Base-by-base conservation (phyloP, 2,329 filamentous ascomycete genomes). In the Cadophora gregata region DNA sequence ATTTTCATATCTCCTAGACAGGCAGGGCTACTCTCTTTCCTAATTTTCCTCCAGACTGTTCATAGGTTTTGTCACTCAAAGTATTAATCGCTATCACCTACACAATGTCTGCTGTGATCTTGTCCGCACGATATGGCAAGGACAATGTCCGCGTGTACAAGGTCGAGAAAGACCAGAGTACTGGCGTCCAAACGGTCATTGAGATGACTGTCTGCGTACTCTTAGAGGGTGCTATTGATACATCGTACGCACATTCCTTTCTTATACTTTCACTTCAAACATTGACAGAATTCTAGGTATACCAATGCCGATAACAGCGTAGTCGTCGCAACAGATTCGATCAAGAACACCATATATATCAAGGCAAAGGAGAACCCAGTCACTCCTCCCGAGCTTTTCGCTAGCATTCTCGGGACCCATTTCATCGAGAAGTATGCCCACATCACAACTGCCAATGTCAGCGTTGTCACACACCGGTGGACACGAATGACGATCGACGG, bases 121-220 rank as follows among this genome's bases (percentile, higher is more conserved):
- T 85, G 67, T 81, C 86, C 75, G 91, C 92, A 75, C 88, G 90
- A 78, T 95, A 94, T 79, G 92, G 92, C 82, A 95, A 99, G 88
- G 96, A 98, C 87, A 98, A 99, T 83, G 91, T 99, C 85, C 94
- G 96, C 77, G 88, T 99, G 75, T 97, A 91, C 88, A 99, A 99
- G 81, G 93, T 97, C 76, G 86, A 96, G 77, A 89, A 88, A 75
- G 89, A 98, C 79, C 83, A 88, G 77, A 83, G 88, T 75, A 90
- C 91, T 21, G 91, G 91, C 65, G 84, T 88, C 25, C 95, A 99
- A 80, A 91, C 90, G 8, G 92, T 98, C 73, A 91, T 91, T 50
- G 96, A 99, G 81, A 96, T 97, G 90, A 97, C 93, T 48, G 92
- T 99, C 74, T 92, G 92, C 81, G 93, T 93, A 70, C 85, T 98